Base-by-base conservation (phyloP, 2,329 filamentous ascomycete species). In the Alternaria postmessia region DNA sequence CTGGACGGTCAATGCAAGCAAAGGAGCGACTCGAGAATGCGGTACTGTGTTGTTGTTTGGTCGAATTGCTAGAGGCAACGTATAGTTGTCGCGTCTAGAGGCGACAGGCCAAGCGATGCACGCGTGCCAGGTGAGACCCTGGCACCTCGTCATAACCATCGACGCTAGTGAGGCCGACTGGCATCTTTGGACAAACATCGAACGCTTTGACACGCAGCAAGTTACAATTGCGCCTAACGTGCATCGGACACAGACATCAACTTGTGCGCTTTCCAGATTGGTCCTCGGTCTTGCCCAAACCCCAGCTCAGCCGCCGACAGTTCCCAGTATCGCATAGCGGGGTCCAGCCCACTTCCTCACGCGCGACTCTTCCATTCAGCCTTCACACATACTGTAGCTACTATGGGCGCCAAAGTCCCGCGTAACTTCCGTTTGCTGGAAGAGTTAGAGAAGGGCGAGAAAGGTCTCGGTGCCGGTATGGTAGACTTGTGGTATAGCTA, bases 361-460 rank as follows among this genome's bases (percentile, higher is more conserved):
- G 62, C 46, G 54, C 66, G 66, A 64, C 66, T 56, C 63, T 24
- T 57, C 49, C 44, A 28, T 56, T 46, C 51, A 59, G 42, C 51
- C 51, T 30, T 59, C 52, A 36, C 55, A 43, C 47, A 39, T 58
- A 59, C 65, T 41, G 51, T 60, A 56, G 51, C 60, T 59, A 71
- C 56, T 52, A 89, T 89, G 86, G 79, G 83, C 58, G 89, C 91
- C 60, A 93, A 96, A 81, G 88, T 99, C 59, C 95, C 95, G 63
- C 88, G 95, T 79, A 98, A 98, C 84, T 99, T 99, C 80, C 90
- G 94, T 76, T 88, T 99, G 68, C 86, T 99, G 58, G 95, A 97
- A 80, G 95, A 99, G 88, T 87, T 99, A 20, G 95, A 99, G 84
- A 98, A 98, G 84, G 95, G 95, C 75, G 95, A 99, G 84, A 99